Conservation (phyloP, 345 rosid species). For the Erucastrum elatum region DNA sequence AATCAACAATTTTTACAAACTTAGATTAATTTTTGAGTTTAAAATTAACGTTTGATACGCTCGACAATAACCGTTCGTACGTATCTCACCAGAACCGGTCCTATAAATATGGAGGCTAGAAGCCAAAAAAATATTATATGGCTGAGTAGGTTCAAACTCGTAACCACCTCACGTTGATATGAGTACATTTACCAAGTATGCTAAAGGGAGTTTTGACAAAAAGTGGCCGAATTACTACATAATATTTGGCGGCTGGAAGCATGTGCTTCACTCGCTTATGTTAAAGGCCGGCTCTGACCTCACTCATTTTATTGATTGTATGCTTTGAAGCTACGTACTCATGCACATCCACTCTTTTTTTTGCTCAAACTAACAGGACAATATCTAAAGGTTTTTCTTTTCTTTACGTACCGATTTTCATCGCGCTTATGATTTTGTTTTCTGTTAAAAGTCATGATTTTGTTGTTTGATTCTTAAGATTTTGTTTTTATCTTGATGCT, state of each 20-base stretch:
- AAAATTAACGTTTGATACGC: background rate
- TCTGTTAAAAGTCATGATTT: slow-evolving; percentile 1
- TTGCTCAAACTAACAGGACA: background rate
- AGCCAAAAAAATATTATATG: too few relatives aligned
- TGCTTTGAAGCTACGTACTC: background rate
- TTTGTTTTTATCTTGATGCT: background rate
- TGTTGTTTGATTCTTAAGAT: background rate
- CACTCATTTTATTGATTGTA: background rate
- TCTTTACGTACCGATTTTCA: background rate
- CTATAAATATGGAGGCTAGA: too few relatives aligned
- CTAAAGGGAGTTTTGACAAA: too few relatives aligned
- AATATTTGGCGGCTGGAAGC: too few relatives aligned
- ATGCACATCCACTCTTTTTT: background rate
- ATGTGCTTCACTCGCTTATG: too few relatives aligned
- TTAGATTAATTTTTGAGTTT: background rate
- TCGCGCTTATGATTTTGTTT: background rate
- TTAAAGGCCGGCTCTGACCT: too few relatives aligned
- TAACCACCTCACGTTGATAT: too few relatives aligned
- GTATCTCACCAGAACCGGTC: too few relatives aligned
- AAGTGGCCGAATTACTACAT: too few relatives aligned
- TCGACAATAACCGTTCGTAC: background rate
- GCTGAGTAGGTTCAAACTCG: too few relatives aligned
- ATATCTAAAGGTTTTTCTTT: background rate
- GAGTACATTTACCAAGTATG: too few relatives aligned
- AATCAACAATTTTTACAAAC: background rate